Evolutionary conservation across 2,329 filamentous ascomycete genomes (phyloP), one percentile per base, ranked within the genome.

Genomic region (Coleophoma eucalyptorum): DNA sequence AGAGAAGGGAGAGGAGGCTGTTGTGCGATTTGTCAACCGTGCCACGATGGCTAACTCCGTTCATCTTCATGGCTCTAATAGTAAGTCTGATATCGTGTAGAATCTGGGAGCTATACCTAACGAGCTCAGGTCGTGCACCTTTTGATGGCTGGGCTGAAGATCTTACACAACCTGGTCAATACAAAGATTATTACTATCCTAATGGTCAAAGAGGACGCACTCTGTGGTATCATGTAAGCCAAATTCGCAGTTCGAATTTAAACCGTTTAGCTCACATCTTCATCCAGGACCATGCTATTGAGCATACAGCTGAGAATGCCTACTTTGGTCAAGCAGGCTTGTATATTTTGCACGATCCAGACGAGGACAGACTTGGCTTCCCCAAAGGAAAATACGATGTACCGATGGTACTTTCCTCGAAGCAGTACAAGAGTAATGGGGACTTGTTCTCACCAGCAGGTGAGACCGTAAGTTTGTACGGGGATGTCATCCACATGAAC

Each of bases 111-210:
- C 26, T 26, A 26, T 26, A 26, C 10, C 26, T 26, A 8, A 26
- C 26, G 26, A 26, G 26, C 2, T 26, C 13, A 38, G 35, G 35
- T 18, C 66, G 69, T 18, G 66, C 72, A 8, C 70, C 72, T 5
- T 75, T 72, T 42, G 75, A 78, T 52, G 76, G 77, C 0, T 80
- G 76, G 76, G 78, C 77, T 2, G 70, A 72, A 41, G 79, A 81
- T 51, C 65, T 70, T 21, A 74, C 75, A 1, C 42, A 64, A 1
- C 70, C 73, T 0, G 76, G 77, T 1, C 66, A 81, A 57, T 80
- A 74, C 64, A 82, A 83, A 62, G 80, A 82, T 54, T 81, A 83
- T 61, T 83, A 81, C 60, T 83, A 80, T 55, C 79, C 79, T 8
- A 83, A 83, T 58, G 65, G 61, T 13, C 73, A 81, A 59, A 69